Evolutionary conservation across 225 moss, liverwort and hornwort species (phyloP).

Genomic region (Asterella californica): DNA sequence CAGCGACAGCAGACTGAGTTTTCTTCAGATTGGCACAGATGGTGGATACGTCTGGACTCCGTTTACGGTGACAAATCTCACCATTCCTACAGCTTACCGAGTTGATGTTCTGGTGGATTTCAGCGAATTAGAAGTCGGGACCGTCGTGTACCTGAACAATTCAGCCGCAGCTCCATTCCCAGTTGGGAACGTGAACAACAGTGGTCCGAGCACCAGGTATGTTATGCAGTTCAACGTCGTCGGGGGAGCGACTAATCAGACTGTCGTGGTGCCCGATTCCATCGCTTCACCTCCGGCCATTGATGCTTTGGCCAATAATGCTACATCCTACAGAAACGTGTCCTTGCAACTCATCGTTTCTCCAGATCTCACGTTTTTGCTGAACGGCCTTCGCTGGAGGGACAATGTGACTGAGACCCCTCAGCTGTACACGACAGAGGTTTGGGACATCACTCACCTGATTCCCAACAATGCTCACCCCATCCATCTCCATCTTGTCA

Average conservation of each 20-base stretch:
- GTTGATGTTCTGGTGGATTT: conserved; percentile 63
- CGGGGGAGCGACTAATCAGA: background rate
- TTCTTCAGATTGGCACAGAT: conserved; percentile 61
- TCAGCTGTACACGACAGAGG: conserved; percentile 40
- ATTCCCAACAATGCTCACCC: conserved; percentile 41
- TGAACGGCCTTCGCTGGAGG: conserved; percentile 24
- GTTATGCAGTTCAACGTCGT: conserved; percentile 52
- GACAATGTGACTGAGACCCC: conserved; percentile 39
- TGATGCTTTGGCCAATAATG: background rate
- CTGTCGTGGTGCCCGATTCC: background rate
- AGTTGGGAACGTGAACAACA: conserved; percentile 1
- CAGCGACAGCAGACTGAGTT: conserved; percentile 18
- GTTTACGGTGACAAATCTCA: conserved; percentile 1
- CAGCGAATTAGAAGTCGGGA: conserved; percentile 22
- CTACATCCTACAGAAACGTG: background rate
- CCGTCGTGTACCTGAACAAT: conserved; percentile 49
- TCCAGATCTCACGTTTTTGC: background rate
- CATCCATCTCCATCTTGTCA: conserved; percentile 54
- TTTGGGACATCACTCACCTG: conserved; percentile 60
- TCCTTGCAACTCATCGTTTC: background rate
- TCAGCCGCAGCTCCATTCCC: conserved; percentile 54
- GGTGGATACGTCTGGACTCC: conserved; percentile 50
- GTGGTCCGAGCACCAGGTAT: conserved; percentile 24
- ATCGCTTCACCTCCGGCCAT: background rate
- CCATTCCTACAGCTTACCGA: conserved; percentile 49